Evolutionary conservation across 192 early-diverging fungal genomes (phyloP).

Genomic region (Coemansia sp.): DNA sequence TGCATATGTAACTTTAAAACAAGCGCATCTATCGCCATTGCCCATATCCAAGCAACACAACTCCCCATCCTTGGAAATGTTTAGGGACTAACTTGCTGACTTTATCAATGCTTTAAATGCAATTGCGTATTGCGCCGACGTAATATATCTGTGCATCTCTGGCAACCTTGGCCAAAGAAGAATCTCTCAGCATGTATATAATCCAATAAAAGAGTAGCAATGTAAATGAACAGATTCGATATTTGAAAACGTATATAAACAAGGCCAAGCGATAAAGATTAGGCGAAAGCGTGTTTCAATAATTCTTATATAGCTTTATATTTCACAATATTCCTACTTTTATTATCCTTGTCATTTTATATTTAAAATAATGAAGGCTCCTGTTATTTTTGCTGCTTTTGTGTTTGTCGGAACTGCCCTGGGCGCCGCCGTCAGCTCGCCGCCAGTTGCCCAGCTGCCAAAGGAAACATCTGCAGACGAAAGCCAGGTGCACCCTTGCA

Average conservation of each 20-base stretch:
- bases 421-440: background rate
- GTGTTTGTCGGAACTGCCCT: background rate
- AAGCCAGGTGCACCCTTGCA: conserved; percentile 21
- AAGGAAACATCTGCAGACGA: background rate
- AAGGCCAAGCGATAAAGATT: background rate
- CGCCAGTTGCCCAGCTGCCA: background rate
- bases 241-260: background rate
- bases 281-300: too few relatives aligned
- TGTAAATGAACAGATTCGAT: background rate
- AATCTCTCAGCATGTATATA: too few relatives aligned
- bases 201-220: too few relatives aligned
- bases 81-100: too few relatives aligned
- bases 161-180: too few relatives aligned
- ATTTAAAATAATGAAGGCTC: background rate
- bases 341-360: too few relatives aligned
- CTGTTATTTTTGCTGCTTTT: background rate
- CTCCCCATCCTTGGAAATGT: too few relatives aligned
- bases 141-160: background rate
- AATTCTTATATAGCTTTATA: background rate
- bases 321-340: background rate
- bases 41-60: too few relatives aligned
- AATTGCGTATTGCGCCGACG: background rate
- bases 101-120: too few relatives aligned
- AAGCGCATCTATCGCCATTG: too few relatives aligned
- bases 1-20: background rate